phyloP scores from a whole-genome alignment of 257 asterid genomes.

The Jasminum sambac region DNA sequence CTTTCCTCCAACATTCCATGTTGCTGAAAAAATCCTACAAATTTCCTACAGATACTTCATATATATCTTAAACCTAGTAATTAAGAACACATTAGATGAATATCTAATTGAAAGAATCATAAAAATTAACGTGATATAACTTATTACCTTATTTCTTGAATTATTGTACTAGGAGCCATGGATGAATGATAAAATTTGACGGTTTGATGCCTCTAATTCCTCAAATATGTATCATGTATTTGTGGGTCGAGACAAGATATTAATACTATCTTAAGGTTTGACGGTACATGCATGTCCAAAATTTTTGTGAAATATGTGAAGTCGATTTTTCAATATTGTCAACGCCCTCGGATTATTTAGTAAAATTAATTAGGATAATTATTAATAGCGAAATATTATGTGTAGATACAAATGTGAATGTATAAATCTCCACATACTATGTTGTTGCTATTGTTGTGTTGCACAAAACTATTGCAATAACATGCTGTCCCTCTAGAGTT shows the following conservation, averaged over 20 bases:
- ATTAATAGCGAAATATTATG: too few species aligned
- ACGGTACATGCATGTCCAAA: slow-evolving; percentile 15
- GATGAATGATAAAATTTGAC: slow-evolving; percentile 38
- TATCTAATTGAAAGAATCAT: neutral
- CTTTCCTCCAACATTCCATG: slow-evolving; percentile 96
- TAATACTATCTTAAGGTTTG: slow-evolving; percentile 1
- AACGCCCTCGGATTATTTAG: neutral
- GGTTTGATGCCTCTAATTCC: slow-evolving; percentile 55
- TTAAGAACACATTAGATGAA: neutral
- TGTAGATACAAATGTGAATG: too few species aligned
- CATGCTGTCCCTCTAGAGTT: too few species aligned
- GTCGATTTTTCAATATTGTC: slow-evolving; percentile 14
- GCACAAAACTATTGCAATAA: too few species aligned
- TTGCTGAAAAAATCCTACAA: slow-evolving; percentile 71
- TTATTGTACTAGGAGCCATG: slow-evolving; percentile 47
- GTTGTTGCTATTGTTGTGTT: too few species aligned
- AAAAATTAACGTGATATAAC: neutral
- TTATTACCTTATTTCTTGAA: slow-evolving; percentile 65
- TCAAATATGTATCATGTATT: slow-evolving; percentile 43
- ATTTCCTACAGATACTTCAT: neutral
- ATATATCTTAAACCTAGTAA: slow-evolving; percentile 2
- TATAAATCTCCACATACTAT: too few species aligned
- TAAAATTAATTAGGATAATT: slow-evolving; percentile 21
- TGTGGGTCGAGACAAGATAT: slow-evolving; percentile 48
- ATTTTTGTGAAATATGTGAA: neutral